Base-by-base conservation (phyloP, 2,329 filamentous ascomycete species). In the Trichoderma harzianum region DNA sequence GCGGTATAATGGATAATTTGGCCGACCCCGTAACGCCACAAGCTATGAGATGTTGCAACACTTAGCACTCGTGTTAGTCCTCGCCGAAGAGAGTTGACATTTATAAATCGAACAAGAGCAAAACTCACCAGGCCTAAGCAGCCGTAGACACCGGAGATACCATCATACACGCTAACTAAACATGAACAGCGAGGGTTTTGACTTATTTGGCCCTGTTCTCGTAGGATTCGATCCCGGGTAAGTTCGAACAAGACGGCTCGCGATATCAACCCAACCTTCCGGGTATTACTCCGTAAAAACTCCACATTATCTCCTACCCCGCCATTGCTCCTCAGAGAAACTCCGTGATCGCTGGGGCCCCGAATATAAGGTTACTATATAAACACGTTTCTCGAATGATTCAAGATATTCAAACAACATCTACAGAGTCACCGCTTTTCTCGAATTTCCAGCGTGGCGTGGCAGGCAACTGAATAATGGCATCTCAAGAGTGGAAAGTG, bases 401-500 rank as follows among this genome's bases (percentile, higher is more conserved):
- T 43, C n/a, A 5, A 32, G 53, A 66, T 26, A 30, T 34, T 47
- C 28, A 69, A 47, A 24, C 21, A 28, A n/a, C 21, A n/a, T 39
- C 30, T 16, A 24, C 21, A 53, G 5, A 53, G 5, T 12, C 1
- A 24, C 4, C 47, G 3, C n/a, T 53, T 53, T 21, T 24, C 47
- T 53, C 47, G n/a, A 28, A 2, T 28, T 14, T 30, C 21, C 7
- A 30, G 24, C 60, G 21, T n/a, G 10, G 16, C 18, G 55, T 51
- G 55, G 36, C 11, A 47, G 28, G 26, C 21, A 24, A 5, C 39
- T 14, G 39, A 51, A 65, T 36, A 53, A 69, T 69, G 70, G 65
- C 43, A 7, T 26, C 86, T 32, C 83, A 88, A 74, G 80, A 83
- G 73, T 89, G 87, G 88, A 82, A 82, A 70, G 84, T 86, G 74